Conservation (phyloP, 805 yeast species). For the Phaffomyces opuntiae region DNA sequence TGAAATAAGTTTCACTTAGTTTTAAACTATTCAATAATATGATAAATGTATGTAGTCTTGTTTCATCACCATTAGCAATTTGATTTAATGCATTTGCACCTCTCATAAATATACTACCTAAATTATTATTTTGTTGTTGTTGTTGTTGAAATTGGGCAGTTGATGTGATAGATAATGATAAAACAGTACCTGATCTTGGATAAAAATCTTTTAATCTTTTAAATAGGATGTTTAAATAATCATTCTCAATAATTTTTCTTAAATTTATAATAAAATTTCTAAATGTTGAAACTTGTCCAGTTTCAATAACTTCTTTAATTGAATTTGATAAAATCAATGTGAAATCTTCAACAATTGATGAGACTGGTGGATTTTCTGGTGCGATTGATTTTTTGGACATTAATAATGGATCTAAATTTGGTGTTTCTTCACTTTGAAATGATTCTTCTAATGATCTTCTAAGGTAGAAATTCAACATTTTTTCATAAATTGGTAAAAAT, state of each 20-base stretch:
- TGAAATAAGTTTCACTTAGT: conserved; percentile 51
- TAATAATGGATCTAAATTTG: conserved; percentile 39
- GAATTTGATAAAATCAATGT: conserved; percentile 66
- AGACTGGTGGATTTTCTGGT: conserved; percentile 59
- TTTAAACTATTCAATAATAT: conserved; percentile 69
- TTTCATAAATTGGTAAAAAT: conserved; percentile 57
- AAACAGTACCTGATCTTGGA: conserved; percentile 31
- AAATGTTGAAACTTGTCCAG: conserved; percentile 57
- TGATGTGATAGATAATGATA: conserved; percentile 14
- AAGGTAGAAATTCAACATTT: conserved; percentile 57
- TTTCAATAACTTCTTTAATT: conserved; percentile 56
- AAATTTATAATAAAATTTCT: conserved; percentile 48
- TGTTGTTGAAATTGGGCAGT: conserved; percentile 9
- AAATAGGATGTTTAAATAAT: conserved; percentile 50
- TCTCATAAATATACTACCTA: conserved; percentile 32
- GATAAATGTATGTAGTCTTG: conserved; percentile 52
- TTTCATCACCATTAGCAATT: conserved; percentile 34
- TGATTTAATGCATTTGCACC: conserved; percentile 38
- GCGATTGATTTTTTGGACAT: conserved; percentile 18
- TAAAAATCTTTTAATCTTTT: conserved; percentile 38
- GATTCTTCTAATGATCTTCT: conserved; percentile 79
- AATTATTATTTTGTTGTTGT: conserved; percentile 12
- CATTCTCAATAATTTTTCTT: conserved; percentile 55
- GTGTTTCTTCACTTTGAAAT: conserved; percentile 70
- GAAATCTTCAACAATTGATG: conserved; percentile 84